phyloP scores from a whole-genome alignment of 768 basidiomycete species.

The Mycena galericulata region DNA sequence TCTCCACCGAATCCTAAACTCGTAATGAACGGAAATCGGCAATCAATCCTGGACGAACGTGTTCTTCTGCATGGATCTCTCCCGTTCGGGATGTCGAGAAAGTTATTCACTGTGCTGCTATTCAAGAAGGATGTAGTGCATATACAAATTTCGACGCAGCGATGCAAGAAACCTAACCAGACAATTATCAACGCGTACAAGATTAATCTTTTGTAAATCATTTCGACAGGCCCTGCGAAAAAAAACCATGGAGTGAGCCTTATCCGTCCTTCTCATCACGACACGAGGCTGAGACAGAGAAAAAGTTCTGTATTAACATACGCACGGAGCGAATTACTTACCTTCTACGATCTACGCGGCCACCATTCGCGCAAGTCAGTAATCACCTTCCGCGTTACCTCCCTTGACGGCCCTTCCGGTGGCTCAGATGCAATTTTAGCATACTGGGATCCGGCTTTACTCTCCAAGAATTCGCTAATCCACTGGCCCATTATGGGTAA shows the following conservation, averaged over 20 bases:
- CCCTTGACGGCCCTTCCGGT: no score
- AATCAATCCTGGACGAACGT: no score
- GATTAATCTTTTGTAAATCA: constrained; percentile 15
- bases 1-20: no score
- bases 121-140: no score
- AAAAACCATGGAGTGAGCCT: constrained; percentile 4
- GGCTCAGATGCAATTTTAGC: no score
- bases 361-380: constrained; percentile 14
- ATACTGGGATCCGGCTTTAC: no score
- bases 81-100: no score
- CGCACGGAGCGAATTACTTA: constrained; percentile 4
- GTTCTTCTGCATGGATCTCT: no score
- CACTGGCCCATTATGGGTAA: no score
- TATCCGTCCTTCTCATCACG: constrained; percentile 19
- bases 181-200: constrained; percentile 18
- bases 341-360: constrained; percentile 21
- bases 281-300: constrained; percentile 18
- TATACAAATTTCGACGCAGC: constrained; percentile 11
- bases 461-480: no score
- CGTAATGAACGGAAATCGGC: no score
- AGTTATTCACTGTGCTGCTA: no score
- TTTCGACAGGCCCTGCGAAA: constrained; percentile 14
- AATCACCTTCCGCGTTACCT: neutral
- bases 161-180: constrained; percentile 18
- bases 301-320: constrained; percentile 20